phyloP scores from a whole-genome alignment of 2,329 filamentous ascomycete genomes.

The Aspergillus unguis region DNA sequence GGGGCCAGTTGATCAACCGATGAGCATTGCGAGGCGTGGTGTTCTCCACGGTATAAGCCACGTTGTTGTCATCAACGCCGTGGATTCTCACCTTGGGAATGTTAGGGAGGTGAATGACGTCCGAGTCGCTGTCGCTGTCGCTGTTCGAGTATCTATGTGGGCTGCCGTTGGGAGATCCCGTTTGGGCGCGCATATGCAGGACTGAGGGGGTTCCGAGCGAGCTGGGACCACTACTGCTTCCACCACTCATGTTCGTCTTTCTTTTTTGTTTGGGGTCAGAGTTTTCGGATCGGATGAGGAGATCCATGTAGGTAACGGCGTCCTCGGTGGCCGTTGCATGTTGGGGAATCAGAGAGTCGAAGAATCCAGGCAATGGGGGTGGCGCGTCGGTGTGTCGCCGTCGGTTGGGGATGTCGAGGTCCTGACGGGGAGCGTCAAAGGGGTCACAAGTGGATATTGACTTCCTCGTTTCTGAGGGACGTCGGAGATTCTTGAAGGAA shows the following conservation, averaged over 20 bases:
- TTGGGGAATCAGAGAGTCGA: slow-evolving; percentile 21
- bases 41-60: slow-evolving; percentile 30
- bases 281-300: slow-evolving; percentile 24
- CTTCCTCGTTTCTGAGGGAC: slow-evolving; percentile 26
- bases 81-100: slow-evolving; percentile 29
- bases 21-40: slow-evolving; percentile 26
- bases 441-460: slow-evolving; percentile 31
- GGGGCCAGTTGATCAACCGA: slow-evolving; percentile 32
- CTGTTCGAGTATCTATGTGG: slow-evolving; percentile 16
- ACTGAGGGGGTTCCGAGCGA: slow-evolving; percentile 24
- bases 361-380: slow-evolving; percentile 30
- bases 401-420: slow-evolving; percentile 17
- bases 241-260: slow-evolving; percentile 11
- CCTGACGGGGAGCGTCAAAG: slow-evolving; percentile 3
- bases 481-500: slow-evolving; percentile 30
- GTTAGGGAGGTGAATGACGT: slow-evolving; percentile 35
- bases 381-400: slow-evolving; percentile 43
- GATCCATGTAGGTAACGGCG: slow-evolving; percentile 31
- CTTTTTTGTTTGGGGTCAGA: slow-evolving; percentile 1
- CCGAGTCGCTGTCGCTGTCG: slow-evolving; percentile 32
- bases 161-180: slow-evolving; percentile 22
- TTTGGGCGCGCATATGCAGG: slow-evolving; percentile 35
- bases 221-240: slow-evolving; percentile 7
- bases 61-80: slow-evolving; percentile 34
- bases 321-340: slow-evolving; percentile 13